phyloP scores from a whole-genome alignment of 805 yeast species.

The Candida hispaniensis region DNA sequence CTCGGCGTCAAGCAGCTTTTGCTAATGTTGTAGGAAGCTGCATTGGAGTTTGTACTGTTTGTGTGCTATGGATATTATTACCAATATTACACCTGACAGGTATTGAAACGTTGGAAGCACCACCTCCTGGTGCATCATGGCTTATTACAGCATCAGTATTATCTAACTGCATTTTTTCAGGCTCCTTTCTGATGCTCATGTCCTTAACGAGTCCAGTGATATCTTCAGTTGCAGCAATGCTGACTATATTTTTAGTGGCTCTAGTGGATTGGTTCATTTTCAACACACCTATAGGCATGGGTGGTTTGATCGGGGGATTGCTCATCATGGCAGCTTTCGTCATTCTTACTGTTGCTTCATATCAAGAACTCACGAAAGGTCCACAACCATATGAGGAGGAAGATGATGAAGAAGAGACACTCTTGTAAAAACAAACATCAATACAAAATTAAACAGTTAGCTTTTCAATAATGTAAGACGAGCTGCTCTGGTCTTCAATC shows the following conservation, averaged over 20 bases:
- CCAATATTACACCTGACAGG: slow-evolving; percentile 43
- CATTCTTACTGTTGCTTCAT: slow-evolving; percentile 35
- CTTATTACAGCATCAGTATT: slow-evolving; percentile 44
- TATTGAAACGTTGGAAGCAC: slow-evolving; percentile 47
- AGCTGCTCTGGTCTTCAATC: no score
- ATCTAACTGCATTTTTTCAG: slow-evolving; percentile 58
- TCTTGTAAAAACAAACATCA: no score
- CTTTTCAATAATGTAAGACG: no score
- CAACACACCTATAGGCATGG: slow-evolving; percentile 43
- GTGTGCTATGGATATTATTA: slow-evolving; percentile 40
- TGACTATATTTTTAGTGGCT: slow-evolving; percentile 74
- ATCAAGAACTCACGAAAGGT: slow-evolving; percentile 31
- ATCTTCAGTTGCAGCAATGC: slow-evolving; percentile 52
- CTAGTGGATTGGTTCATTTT: slow-evolving; percentile 60
- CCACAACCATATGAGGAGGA: no score
- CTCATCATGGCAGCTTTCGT: slow-evolving; percentile 61
- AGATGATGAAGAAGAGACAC: no score
- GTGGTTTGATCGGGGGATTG: slow-evolving; percentile 58
- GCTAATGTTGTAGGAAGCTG: slow-evolving; percentile 61
- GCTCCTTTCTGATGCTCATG: slow-evolving; percentile 64
- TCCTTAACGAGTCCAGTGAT: slow-evolving; percentile 78
- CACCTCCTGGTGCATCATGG: slow-evolving; percentile 35
- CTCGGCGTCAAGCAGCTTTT: slow-evolving; percentile 66
- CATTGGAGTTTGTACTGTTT: slow-evolving; percentile 49
- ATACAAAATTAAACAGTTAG: no score